Evolutionary conservation across 805 yeast species (phyloP).

Genomic region (Candida ovalis): DNA sequence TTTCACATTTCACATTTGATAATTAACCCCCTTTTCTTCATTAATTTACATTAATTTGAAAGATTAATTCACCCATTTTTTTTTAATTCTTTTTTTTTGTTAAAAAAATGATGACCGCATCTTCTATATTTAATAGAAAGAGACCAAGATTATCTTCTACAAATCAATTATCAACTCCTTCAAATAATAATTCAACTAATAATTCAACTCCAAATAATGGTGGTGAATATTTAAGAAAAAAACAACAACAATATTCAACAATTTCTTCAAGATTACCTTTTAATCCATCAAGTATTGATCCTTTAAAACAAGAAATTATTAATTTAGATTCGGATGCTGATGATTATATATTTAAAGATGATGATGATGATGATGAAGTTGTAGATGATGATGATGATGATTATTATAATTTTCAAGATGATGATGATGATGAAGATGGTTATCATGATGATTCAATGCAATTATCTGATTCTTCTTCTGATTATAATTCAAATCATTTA

Average conservation of each 20-base stretch:
- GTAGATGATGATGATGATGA: constrained; percentile 7
- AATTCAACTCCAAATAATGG: constrained; percentile 2
- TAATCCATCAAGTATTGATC: neutral
- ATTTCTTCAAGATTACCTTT: neutral
- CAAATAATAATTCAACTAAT: neutral
- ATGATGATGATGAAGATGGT: constrained; percentile 7
- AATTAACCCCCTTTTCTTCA: neutral
- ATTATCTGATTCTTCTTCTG: constrained; percentile 9
- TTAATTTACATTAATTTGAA: neutral
- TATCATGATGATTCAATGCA: constrained; percentile 7
- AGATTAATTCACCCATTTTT: too few species aligned
- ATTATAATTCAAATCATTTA: constrained; percentile 15
- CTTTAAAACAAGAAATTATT: constrained; percentile 27
- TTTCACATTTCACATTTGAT: neutral
- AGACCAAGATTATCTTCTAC: constrained; percentile 34
- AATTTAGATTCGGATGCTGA: constrained; percentile 41
- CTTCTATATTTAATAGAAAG: constrained; percentile 30
- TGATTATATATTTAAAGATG: constrained; percentile 28
- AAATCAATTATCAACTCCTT: constrained; percentile 9
- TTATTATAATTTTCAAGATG: constrained; percentile 9
- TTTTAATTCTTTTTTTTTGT: neutral
- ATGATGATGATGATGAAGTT: constrained; percentile 14
- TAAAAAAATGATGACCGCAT: constrained; percentile 25
- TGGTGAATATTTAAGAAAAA: constrained; percentile 24
- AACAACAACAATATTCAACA: constrained; percentile 18